phyloP scores from a whole-genome alignment of 2,329 filamentous ascomycete genomes.

The Gyromitra esculenta region DNA sequence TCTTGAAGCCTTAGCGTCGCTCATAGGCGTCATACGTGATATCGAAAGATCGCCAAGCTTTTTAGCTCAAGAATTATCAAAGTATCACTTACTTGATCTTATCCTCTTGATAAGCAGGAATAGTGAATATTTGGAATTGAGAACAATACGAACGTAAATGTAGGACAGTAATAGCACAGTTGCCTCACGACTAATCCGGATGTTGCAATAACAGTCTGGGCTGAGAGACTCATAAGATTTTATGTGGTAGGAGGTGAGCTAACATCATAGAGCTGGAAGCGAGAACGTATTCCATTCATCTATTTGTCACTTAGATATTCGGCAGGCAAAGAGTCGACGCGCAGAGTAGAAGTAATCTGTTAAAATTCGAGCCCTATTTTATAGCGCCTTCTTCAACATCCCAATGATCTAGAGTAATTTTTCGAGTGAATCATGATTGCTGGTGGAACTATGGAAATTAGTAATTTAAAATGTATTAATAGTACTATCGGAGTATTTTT shows the following conservation, averaged over 20 bases:
- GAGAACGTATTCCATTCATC: background rate
- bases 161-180: background rate
- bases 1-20: slow-evolving; percentile 17
- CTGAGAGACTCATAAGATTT: slow-evolving; percentile 8
- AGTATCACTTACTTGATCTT: background rate
- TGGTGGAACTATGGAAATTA: too few species aligned
- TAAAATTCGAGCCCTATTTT: too few species aligned
- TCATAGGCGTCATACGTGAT: slow-evolving; percentile 9
- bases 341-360: background rate
- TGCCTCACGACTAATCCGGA: background rate
- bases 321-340: too few species aligned
- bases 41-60: background rate
- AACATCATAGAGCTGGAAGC: slow-evolving; percentile 8
- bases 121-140: background rate
- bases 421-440: too few species aligned
- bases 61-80: too few species aligned
- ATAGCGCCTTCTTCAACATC: too few species aligned
- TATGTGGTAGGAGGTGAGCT: background rate
- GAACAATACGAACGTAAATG: background rate
- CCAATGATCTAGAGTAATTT: too few species aligned
- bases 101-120: background rate
- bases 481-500: too few species aligned
- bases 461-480: too few species aligned
- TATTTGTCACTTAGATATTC: background rate
- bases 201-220: background rate